phyloP scores from a whole-genome alignment of 768 basidiomycete species.

The Lactarius evosmus region DNA sequence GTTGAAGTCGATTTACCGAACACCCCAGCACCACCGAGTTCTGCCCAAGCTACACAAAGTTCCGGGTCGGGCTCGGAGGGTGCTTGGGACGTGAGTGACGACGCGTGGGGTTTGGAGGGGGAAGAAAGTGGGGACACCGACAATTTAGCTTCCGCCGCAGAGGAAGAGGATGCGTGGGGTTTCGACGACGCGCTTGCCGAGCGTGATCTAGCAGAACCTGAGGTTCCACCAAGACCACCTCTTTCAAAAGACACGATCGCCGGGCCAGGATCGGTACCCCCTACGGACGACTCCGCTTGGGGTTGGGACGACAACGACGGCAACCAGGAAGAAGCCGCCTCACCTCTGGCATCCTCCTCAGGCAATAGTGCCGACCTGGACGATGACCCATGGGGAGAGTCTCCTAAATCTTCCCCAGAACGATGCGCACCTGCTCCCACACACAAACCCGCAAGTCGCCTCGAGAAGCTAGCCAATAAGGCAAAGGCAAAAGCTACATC shows the following conservation, averaged over 20 bases:
- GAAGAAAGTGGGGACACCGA: constrained; percentile 29
- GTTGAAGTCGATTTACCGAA: constrained; percentile 25
- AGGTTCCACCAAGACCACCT: constrained; percentile 12
- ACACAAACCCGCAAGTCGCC: constrained; percentile 53
- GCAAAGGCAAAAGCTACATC: constrained; percentile 40
- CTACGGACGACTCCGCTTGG: constrained; percentile 55
- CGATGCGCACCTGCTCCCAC: constrained; percentile 34
- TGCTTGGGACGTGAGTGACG: constrained; percentile 33
- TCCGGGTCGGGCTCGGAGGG: constrained; percentile 23
- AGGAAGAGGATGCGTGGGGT: constrained; percentile 39
- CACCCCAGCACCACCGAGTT: not conserved
- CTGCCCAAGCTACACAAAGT: constrained; percentile 1
- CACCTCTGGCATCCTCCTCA: constrained; percentile 12
- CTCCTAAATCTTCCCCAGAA: constrained; percentile 32
- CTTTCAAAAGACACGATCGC: constrained; percentile 7
- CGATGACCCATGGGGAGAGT: constrained; percentile 63
- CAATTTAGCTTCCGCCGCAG: constrained; percentile 29
- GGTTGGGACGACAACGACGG: constrained; percentile 67
- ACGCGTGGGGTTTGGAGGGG: constrained; percentile 49
- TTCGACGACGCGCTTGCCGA: constrained; percentile 47
- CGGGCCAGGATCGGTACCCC: constrained; percentile 31
- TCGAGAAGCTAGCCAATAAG: constrained; percentile 57
- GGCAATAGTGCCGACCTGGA: constrained; percentile 55
- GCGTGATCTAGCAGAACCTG: constrained; percentile 24
- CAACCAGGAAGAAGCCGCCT: constrained; percentile 22